Evolutionary conservation across 73 alveolate species (phyloP).

Genomic region (Paramecium octaurelia): DNA sequence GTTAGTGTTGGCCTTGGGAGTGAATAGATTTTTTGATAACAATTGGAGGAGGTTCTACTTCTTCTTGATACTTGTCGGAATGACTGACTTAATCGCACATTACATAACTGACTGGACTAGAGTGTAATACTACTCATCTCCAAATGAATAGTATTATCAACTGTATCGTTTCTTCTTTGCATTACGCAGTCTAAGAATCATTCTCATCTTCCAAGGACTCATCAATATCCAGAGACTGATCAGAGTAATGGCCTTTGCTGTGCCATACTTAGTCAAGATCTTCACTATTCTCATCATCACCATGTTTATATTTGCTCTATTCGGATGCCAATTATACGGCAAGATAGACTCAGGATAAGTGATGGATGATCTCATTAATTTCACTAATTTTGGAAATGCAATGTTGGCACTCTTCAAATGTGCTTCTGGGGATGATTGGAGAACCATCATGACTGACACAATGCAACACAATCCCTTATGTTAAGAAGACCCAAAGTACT

Average conservation of each 20-base stretch:
- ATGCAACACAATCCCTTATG: conserved; percentile 24
- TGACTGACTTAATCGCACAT: not conserved
- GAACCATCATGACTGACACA: conserved; percentile 32
- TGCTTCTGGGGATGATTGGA: not conserved
- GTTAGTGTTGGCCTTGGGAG: not conserved
- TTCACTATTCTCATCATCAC: not conserved
- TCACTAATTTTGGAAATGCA: not conserved
- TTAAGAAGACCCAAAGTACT: not conserved
- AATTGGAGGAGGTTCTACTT: not conserved
- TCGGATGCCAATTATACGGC: not conserved
- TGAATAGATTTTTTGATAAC: conserved; percentile 18
- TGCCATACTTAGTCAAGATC: not conserved
- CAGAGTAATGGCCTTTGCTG: conserved; percentile 15
- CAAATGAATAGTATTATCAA: not conserved
- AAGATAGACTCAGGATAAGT: conserved; percentile 3
- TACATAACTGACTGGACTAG: not conserved
- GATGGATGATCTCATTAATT: not conserved
- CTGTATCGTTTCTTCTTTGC: not conserved
- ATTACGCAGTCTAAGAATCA: not conserved
- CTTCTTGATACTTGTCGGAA: not conserved
- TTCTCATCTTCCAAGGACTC: not conserved
- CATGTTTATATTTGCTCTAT: not conserved
- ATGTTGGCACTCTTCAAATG: not conserved
- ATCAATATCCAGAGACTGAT: not conserved
- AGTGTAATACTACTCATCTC: not conserved